These are phyloP conservation scores for Neurospora tetraspora DNA, from an alignment of 495 filamentous ascomycete genomes.

Conservation along the genomic window DNA sequence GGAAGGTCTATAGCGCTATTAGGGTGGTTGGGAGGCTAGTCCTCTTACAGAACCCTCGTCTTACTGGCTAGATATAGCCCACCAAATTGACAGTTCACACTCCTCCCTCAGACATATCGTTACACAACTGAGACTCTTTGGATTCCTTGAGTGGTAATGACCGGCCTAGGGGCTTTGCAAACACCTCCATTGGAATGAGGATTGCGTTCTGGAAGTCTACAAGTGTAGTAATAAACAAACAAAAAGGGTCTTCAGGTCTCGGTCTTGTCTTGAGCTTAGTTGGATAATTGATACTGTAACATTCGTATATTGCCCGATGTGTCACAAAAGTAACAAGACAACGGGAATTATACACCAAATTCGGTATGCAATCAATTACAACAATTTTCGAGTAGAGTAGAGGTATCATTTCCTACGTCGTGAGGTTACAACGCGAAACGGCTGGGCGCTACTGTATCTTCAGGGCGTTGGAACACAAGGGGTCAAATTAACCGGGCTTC, in stretches of 20 bases:
- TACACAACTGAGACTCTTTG: neutral
- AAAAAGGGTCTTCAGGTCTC: neutral
- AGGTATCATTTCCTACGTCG: neutral
- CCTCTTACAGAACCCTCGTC: too few relatives aligned
- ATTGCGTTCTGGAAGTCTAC: neutral
- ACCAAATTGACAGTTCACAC: too few relatives aligned
- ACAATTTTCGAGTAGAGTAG: neutral
- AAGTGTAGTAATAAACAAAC: neutral
- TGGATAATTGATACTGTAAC: neutral
- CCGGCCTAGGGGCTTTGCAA: neutral
- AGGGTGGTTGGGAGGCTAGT: too few relatives aligned
- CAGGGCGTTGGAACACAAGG: neutral
- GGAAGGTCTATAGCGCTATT: too few relatives aligned
- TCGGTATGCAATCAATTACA: neutral
- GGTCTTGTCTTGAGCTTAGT: neutral
- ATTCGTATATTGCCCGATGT: neutral
- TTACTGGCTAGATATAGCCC: too few relatives aligned
- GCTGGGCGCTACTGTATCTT: neutral
- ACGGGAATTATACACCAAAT: neutral
- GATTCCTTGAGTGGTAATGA: neutral
- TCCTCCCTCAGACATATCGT: neutral
- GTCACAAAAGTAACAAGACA: neutral
- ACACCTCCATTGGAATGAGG: neutral
- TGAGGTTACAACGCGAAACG: neutral
- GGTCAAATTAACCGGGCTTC: neutral